These are phyloP conservation scores for Diplodia intermedia DNA, from an alignment of 2,329 filamentous ascomycete species.

Conservation along the genomic window DNA sequence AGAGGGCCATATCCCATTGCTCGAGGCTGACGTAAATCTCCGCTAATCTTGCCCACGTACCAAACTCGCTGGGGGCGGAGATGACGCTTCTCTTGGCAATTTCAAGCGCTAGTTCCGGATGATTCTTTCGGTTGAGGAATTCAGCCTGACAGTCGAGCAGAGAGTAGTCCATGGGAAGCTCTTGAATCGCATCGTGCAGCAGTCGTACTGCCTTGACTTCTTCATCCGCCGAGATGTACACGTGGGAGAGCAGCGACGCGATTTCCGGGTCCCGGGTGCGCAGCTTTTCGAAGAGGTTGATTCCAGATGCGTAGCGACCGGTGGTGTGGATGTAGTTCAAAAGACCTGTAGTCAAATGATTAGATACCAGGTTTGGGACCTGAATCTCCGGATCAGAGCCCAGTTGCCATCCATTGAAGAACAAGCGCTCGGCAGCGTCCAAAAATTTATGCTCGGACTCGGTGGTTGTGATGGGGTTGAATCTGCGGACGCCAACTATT, in stretches of 20 bases:
- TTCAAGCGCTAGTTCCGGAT: slow-evolving; percentile 84
- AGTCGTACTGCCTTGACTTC: slow-evolving; percentile 94
- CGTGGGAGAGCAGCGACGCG: slow-evolving; percentile 86
- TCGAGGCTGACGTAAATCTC: slow-evolving; percentile 94
- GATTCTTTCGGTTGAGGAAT: slow-evolving; percentile 87
- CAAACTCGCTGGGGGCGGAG: slow-evolving; percentile 94
- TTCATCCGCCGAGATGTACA: slow-evolving; percentile 93
- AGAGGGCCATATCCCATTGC: slow-evolving; percentile 93
- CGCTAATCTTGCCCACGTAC: slow-evolving; percentile 91
- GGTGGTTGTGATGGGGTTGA: slow-evolving; percentile 98
- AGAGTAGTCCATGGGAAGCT: slow-evolving; percentile 96
- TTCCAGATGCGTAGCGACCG: slow-evolving; percentile 90
- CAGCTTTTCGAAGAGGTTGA: slow-evolving; percentile 97
- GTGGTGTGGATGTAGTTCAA: slow-evolving; percentile 95
- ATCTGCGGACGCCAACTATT: slow-evolving; percentile 94
- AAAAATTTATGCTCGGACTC: slow-evolving; percentile 97
- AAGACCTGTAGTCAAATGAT: slow-evolving; percentile 92
- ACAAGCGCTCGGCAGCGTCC: slow-evolving; percentile 90
- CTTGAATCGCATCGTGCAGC: slow-evolving; percentile 84
- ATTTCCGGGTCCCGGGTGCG: slow-evolving; percentile 90
- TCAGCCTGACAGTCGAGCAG: slow-evolving; percentile 93
- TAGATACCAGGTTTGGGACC: slow-evolving; percentile 94
- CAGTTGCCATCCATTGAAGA: slow-evolving; percentile 94
- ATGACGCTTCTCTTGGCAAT: slow-evolving; percentile 95
- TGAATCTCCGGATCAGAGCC: slow-evolving; percentile 97